Percentiles rank a stretch among this genome's conserved stretches.
Evolutionary conservation across 2,329 filamentous ascomycete genomes (phyloP).

Genomic region (Clonostachys solani): DNA sequence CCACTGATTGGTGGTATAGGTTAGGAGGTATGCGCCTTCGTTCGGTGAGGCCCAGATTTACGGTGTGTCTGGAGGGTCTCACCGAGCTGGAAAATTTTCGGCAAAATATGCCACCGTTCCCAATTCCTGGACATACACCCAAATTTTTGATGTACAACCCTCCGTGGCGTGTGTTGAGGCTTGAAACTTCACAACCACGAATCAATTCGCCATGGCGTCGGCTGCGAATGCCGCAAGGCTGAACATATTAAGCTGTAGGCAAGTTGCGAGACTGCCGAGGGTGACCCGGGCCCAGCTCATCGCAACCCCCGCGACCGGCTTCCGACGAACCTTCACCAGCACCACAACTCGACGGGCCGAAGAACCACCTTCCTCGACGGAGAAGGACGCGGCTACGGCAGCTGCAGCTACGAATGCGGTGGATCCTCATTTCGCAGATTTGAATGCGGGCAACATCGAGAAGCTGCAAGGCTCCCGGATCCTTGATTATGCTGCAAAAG

Average conservation of each 20-base stretch:
- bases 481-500: constrained; percentile 27
- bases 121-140: background rate
- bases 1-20: background rate
- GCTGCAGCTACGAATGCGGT: constrained; percentile 3
- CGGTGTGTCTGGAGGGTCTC: too few relatives aligned
- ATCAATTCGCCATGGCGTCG: constrained; percentile 9
- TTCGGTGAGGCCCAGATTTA: too few relatives aligned
- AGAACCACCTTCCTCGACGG: background rate
- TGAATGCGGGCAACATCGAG: background rate
- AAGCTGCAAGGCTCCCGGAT: constrained; percentile 11
- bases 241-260: constrained; percentile 25
- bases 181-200: background rate
- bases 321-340: constrained; percentile 21
- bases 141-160: constrained; percentile 1
- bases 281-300: constrained; percentile 15
- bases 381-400: background rate
- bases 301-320: constrained; percentile 9
- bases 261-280: constrained; percentile 14
- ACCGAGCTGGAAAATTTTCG: too few relatives aligned
- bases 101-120: too few relatives aligned
- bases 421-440: too few relatives aligned
- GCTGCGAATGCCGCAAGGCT: constrained; percentile 30
- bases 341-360: constrained; percentile 18
- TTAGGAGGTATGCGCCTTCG: background rate
- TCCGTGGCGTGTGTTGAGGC: too few relatives aligned